These are phyloP conservation scores for Oropetium thomaeum DNA, from an alignment of 176 grass and related monocot species.

Conservation along the genomic window DNA sequence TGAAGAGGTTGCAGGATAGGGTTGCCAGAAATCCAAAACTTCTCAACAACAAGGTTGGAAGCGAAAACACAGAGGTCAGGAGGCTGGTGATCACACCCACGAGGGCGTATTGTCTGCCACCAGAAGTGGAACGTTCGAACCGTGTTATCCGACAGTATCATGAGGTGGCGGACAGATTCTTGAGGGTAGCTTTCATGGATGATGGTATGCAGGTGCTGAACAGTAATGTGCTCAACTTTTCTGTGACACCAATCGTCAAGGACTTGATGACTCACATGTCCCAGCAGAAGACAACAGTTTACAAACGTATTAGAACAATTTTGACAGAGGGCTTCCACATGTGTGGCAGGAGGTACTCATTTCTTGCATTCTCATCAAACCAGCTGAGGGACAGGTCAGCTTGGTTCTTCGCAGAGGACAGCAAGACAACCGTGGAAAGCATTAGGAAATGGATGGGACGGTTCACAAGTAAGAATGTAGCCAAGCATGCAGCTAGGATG, in stretches of 20 bases:
- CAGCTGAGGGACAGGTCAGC: slow-evolving; percentile 83
- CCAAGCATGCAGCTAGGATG: slow-evolving; percentile 79
- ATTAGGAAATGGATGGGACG: slow-evolving; percentile 78
- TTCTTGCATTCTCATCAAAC: slow-evolving; percentile 87
- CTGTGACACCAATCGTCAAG: slow-evolving; percentile 56
- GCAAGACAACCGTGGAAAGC: slow-evolving; percentile 37
- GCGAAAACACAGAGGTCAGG: slow-evolving; percentile 44
- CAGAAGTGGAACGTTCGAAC: slow-evolving; percentile 78
- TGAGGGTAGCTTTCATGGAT: slow-evolving; percentile 93
- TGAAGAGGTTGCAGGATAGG: slow-evolving; percentile 38
- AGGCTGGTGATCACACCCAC: slow-evolving; percentile 82
- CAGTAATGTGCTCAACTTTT: slow-evolving; percentile 64
- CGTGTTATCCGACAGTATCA: slow-evolving; percentile 65
- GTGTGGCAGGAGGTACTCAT: slow-evolving; percentile 74
- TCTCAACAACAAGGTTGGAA: slow-evolving; percentile 22
- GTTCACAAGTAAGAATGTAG: slow-evolving; percentile 67
- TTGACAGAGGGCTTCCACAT: slow-evolving; percentile 66
- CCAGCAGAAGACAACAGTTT: slow-evolving; percentile 76
- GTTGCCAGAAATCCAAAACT: slow-evolving; percentile 33
- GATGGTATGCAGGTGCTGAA: slow-evolving; percentile 73
- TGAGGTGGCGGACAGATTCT: slow-evolving; percentile 61
- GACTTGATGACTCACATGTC: slow-evolving; percentile 55
- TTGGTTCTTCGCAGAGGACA: slow-evolving; percentile 87
- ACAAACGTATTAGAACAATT: slow-evolving; percentile 51
- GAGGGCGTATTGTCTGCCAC: slow-evolving; percentile 68